Percentiles rank a stretch among this genome's conserved stretches.
Evolutionary conservation across 1,284 basidiomycete genomes (phyloP).

Genomic region (Fomitopsis betulina): DNA sequence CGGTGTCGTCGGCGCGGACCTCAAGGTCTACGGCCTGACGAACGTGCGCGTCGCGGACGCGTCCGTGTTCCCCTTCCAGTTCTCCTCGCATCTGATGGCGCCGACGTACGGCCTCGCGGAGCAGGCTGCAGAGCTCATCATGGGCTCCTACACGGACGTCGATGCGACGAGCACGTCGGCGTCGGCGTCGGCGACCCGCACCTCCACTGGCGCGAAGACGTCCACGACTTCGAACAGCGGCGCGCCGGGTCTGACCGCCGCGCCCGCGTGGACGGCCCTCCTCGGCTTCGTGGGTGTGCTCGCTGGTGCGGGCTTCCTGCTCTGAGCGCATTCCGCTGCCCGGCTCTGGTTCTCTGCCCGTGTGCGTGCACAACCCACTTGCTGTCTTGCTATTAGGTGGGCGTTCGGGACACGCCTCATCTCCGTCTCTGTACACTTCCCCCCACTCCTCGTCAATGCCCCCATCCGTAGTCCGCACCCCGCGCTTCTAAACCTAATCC

Average conservation of each 20-base stretch:
- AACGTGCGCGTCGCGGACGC: slow-evolving; percentile 22
- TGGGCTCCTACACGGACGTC: slow-evolving; percentile 4
- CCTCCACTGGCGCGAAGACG: neutral
- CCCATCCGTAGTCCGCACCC: neutral
- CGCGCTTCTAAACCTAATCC: neutral
- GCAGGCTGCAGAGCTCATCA: slow-evolving; percentile 58
- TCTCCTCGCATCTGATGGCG: slow-evolving; percentile 48
- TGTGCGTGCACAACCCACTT: neutral
- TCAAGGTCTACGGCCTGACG: slow-evolving; percentile 57
- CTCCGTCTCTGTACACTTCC: no score
- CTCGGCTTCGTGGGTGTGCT: neutral
- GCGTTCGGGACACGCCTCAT: no score
- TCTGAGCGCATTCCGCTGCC: neutral
- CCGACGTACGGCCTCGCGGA: slow-evolving; percentile 70
- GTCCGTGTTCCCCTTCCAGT: slow-evolving; percentile 50
- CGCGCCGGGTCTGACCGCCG: neutral
- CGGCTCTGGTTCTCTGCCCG: neutral
- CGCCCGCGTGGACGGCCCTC: neutral
- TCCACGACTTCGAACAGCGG: neutral
- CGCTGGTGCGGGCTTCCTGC: neutral
- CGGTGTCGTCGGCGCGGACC: slow-evolving; percentile 60
- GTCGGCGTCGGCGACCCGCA: neutral
- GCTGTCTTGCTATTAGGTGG: no score
- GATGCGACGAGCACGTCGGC: neutral
- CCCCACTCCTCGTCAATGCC: no score